A percentile compares a stretch with the other conserved stretches of the same genome.
Evolutionary conservation across 2,329 filamentous ascomycete species (phyloP).

Genomic region (Gremmenia infestans): DNA sequence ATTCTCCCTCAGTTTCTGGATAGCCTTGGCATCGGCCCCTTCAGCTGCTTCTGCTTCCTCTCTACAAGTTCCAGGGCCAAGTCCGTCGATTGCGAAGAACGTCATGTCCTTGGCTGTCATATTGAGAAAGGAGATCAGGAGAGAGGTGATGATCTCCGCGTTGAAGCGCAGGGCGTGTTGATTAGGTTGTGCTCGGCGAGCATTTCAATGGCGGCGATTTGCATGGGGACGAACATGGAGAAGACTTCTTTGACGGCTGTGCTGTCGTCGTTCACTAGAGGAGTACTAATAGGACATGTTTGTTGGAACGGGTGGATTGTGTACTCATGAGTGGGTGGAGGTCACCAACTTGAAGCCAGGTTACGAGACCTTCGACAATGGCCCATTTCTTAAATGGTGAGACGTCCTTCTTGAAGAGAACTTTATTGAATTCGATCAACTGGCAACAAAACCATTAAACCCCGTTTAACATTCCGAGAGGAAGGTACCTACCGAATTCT

Average conservation of each 20-base stretch:
- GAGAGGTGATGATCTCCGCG: slow-evolving; percentile 42
- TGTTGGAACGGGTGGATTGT: not conserved
- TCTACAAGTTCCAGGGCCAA: slow-evolving; percentile 33
- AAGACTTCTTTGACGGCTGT: slow-evolving; percentile 15
- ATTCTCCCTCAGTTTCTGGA: not conserved
- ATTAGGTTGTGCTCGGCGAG: slow-evolving; percentile 32
- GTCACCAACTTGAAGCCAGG: slow-evolving; percentile 1
- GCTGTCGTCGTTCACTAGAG: not conserved
- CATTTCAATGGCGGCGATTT: slow-evolving; percentile 50
- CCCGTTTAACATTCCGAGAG: not conserved
- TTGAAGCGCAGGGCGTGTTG: slow-evolving; percentile 38
- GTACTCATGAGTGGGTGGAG: not conserved
- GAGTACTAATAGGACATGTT: not conserved
- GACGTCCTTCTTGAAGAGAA: slow-evolving; percentile 1
- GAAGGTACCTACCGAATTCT: not conserved
- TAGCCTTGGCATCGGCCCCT: not conserved
- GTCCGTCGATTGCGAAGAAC: slow-evolving; percentile 45
- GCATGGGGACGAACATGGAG: slow-evolving; percentile 53
- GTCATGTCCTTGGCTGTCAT: slow-evolving; percentile 40
- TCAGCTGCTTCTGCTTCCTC: not conserved
- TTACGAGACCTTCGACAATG: slow-evolving; percentile 3
- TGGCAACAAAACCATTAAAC: not conserved
- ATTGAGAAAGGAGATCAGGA: slow-evolving; percentile 41
- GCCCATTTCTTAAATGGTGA: slow-evolving; percentile 5
- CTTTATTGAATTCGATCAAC: slow-evolving; percentile 5